Conservation (phyloP, 2,329 filamentous ascomycete genomes). For the Metarhizium guizhouense region DNA sequence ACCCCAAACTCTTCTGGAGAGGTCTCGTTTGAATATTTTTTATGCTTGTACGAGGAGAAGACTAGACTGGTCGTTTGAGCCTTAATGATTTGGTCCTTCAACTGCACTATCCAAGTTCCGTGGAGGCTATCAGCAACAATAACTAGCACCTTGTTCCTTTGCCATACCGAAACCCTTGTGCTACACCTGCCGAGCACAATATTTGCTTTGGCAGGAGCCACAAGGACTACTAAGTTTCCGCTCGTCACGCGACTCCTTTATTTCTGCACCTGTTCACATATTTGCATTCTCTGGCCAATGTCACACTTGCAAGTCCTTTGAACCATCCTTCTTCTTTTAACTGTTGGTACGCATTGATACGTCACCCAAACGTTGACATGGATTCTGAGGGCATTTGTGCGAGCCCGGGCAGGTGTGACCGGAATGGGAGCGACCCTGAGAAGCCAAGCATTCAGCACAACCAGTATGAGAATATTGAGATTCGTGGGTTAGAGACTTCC, state of each 20-base stretch:
- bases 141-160: no score
- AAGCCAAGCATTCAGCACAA: conserved; percentile 9
- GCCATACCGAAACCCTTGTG: neutral
- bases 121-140: neutral
- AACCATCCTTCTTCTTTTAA: no score
- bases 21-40: no score
- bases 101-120: neutral
- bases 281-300: neutral
- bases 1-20: neutral
- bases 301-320: no score
- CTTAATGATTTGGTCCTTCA: neutral
- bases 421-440: conserved; percentile 9
- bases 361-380: neutral
- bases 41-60: neutral
- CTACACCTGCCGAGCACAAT: neutral
- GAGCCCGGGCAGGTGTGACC: conserved; percentile 7
- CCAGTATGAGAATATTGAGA: conserved; percentile 20
- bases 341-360: neutral
- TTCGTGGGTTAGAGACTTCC: conserved; percentile 40
- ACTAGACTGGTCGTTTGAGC: neutral
- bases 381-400: conserved; percentile 9
- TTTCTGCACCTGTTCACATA: neutral
- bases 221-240: neutral
- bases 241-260: neutral
- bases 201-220: neutral